Base-by-base conservation (phyloP, 345 rosid species). In the Iberis pinnata region DNA sequence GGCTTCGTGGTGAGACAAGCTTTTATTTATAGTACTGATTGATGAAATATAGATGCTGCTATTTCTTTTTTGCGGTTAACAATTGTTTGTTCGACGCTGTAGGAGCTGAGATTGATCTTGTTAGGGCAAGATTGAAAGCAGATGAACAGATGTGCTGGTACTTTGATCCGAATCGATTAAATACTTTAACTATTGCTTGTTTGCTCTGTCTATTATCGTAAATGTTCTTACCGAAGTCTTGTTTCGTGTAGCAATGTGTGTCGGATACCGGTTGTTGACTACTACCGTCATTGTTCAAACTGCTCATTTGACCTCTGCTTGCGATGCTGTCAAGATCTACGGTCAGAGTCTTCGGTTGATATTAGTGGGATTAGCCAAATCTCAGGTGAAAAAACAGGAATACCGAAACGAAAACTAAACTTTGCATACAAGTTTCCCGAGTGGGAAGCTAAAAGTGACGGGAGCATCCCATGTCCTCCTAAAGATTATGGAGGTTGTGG, bases 61-160 rank as follows among this genome's bases (percentile, higher is more conserved):
- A 33, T n/a, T 14, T 6, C 25, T 41, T 36, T 3, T 26, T 12
- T 42, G 48, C 17, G 22, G 26, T 14, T 68, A 44, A 61, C 49
- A 25, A 13, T 42, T 24, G 48, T 31, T 62, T 48, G 24, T 60
- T 67, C 11, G 45, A 25, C 29, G 18, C 53, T 77, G 41, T 76
- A 93, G 99, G 90, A 73, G 65, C 75, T 61, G 86, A 75, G 57
- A 81, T 78, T 63, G 95, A 83, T 66, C 90, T 79, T 64, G 51
- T 70, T 50, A 82, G 97, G 65, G 76, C 80, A 64, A 85, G 85
- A 73, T 60, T 93, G 86, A 88, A 77, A 66, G 95, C 86, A 20
- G 99, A 93, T 68, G 97, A 88, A 69, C 95, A 86, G 79, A 88
- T 93, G 97, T 93, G 99, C 85, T 93, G 99, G 99, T 93, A 85